Conservation (phyloP, 495 filamentous ascomycete species). For the Trichoderma orchidacearum region DNA sequence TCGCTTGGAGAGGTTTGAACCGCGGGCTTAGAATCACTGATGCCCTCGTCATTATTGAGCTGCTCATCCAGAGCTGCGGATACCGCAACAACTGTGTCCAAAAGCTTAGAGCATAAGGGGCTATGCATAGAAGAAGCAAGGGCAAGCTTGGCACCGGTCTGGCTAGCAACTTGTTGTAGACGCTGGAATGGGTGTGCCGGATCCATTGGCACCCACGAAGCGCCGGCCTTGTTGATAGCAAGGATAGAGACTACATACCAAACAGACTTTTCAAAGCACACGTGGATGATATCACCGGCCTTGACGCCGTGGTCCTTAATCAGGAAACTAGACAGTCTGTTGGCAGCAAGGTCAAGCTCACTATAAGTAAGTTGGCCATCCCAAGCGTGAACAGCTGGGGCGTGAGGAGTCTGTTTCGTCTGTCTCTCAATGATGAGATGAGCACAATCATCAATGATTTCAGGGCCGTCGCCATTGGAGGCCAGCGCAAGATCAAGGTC, state of each 20-base stretch:
- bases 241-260: neutral
- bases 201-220: neutral
- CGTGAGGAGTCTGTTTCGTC: neutral
- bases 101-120: neutral
- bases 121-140: neutral
- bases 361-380: neutral
- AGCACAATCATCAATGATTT: neutral
- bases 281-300: slow-evolving; percentile 32
- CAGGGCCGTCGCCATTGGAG: neutral
- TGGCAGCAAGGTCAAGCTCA: neutral
- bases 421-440: neutral
- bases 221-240: neutral
- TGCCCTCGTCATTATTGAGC: neutral
- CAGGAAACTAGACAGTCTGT: neutral
- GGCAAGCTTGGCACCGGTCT: neutral
- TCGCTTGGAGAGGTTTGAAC: slow-evolving; percentile 17
- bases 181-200: slow-evolving; percentile 33
- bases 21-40: slow-evolving; percentile 23
- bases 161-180: slow-evolving; percentile 11
- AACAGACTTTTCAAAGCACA: slow-evolving; percentile 44
- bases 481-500: neutral
- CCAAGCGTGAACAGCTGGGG: neutral
- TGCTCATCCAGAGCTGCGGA: neutral
- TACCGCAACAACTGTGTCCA: neutral
- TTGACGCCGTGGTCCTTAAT: slow-evolving; percentile 51